phyloP scores from a whole-genome alignment of 139 green algal genomes.

The Diplosphaera chodatii region DNA sequence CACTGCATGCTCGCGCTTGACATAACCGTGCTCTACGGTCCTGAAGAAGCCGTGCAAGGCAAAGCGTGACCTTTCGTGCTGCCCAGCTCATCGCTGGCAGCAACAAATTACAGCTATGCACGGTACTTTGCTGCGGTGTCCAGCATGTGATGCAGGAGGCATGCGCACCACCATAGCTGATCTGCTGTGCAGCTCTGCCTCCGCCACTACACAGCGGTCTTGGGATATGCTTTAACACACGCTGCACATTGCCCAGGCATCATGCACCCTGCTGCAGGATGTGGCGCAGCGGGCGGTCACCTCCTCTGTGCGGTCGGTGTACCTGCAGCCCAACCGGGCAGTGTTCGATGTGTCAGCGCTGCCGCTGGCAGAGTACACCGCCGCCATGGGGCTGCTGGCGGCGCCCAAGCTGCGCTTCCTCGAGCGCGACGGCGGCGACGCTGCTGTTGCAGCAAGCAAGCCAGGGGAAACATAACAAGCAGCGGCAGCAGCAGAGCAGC shows the following conservation, averaged over 20 bases:
- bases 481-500: slow-evolving; percentile 4
- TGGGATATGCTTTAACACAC: not conserved
- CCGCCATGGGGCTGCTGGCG: slow-evolving; percentile 71
- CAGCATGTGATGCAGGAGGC: no score
- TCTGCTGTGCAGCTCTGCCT: not conserved
- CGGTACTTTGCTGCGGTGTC: no score
- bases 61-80: no score
- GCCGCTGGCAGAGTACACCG: slow-evolving; percentile 63
- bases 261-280: slow-evolving; percentile 64
- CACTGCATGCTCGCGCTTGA: no score
- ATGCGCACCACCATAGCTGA: no score
- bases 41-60: no score
- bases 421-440: slow-evolving; percentile 13
- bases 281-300: slow-evolving; percentile 77
- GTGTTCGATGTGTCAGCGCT: slow-evolving; percentile 79
- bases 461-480: no score
- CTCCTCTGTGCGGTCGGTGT: slow-evolving; percentile 83
- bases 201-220: no score
- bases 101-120: no score
- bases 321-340: slow-evolving; percentile 72
- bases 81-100: no score
- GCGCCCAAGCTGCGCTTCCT: slow-evolving; percentile 82
- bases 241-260: slow-evolving; percentile 68
- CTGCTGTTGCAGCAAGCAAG: not conserved
- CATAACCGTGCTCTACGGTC: no score